Conservation (phyloP, 2,329 filamentous ascomycete genomes). For the Westerdykella sp. region DNA sequence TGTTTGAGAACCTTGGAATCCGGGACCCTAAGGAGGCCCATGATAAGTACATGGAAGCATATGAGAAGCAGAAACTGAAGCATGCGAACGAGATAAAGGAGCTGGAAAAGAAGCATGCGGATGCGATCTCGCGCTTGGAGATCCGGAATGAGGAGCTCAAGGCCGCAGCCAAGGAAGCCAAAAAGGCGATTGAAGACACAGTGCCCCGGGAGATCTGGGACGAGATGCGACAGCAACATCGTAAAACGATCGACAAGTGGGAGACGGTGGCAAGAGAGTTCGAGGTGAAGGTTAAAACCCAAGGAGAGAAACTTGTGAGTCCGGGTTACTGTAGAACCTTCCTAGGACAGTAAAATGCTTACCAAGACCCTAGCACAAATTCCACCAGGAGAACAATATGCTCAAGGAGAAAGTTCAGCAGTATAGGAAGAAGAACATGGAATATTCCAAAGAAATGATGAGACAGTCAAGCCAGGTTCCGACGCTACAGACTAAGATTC, state of each 20-base stretch:
- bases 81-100: constrained; percentile 30
- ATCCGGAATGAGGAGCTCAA: constrained; percentile 29
- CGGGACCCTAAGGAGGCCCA: constrained; percentile 43
- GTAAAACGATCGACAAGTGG: constrained; percentile 30
- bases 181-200: constrained; percentile 18
- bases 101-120: constrained; percentile 61
- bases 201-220: constrained; percentile 25
- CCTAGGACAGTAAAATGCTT: not conserved
- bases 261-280: constrained; percentile 26
- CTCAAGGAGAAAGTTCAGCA: constrained; percentile 22
- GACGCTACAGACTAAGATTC: constrained; percentile 24
- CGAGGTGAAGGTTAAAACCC: constrained; percentile 23
- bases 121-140: constrained; percentile 39
- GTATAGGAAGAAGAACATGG: constrained; percentile 21
- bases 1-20: constrained; percentile 63
- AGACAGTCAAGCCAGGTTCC: constrained; percentile 17
- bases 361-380: constrained; percentile 12
- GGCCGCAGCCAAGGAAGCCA: constrained; percentile 17
- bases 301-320: constrained; percentile 9
- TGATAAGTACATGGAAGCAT: constrained; percentile 39
- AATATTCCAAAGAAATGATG: constrained; percentile 22
- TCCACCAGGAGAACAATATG: constrained; percentile 17
- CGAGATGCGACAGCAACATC: constrained; percentile 23
- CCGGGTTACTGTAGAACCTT: not conserved
- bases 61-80: constrained; percentile 40